Base-by-base conservation (phyloP, 2,329 filamentous ascomycete genomes). In the Ascochyta koolunga region DNA sequence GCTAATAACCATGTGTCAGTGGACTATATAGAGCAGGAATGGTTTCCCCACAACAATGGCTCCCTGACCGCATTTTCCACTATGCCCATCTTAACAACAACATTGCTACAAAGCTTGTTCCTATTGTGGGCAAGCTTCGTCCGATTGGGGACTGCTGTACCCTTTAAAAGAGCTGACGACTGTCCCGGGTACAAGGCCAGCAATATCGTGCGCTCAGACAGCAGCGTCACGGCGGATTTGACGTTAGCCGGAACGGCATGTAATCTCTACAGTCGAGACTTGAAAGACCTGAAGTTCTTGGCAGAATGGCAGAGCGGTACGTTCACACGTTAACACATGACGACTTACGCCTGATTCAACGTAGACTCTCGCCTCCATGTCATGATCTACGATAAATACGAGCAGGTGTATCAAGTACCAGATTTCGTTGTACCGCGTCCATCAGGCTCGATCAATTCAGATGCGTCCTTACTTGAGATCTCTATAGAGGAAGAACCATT, bases 391-490 rank as follows among this genome's bases (percentile, higher is more conserved):
- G 89, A 93, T 70, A 80, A 82, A 9, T 82, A 80, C 31, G 82
- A 89, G 61, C 80, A 85, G 36, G 87, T 89, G 41, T 93, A 91
- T 64, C 89, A 92, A 71, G 83, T 93, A 2, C 89, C 89, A 2
- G 84, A 87, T 16, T 83, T 81, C 8, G 85, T 91, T 16, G 79
- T 92, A n/a, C 81, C 87, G 4, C 84, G 88, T 0, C 87, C 87
- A 0, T 63, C 56, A 7, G 67, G 70, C 4, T 66, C 67, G 5
- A 16, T 48, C 33, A 69, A 61, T 13, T 67, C 69, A 4, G 59
- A 64, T 16, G 64, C 70, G 9, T 79, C 78, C 18, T 75, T 80
- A 25, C 78, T 88, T 43, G 76, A 80, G 36, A 85, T 88, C 56
- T 76, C 79, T 24, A 80, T 82, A 42, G 74, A 77, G 29, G 76